These are phyloP conservation scores for Gynostemma pentaphyllum DNA, from an alignment of 306 rosid genomes.

Conservation along the genomic window DNA sequence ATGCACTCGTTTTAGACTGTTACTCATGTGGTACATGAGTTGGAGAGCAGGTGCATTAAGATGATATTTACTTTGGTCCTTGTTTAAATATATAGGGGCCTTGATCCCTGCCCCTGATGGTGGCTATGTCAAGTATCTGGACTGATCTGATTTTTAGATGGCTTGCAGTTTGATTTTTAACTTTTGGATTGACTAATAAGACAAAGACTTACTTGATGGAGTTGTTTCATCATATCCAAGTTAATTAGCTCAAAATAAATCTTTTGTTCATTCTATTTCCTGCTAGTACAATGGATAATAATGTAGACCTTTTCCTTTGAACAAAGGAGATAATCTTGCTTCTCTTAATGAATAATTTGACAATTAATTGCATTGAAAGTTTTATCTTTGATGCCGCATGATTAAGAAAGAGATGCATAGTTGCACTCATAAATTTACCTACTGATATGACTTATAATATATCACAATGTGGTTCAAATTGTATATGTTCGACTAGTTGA, in stretches of 20 bases:
- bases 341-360: not conserved
- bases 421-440: not conserved
- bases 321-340: not conserved
- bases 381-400: not conserved
- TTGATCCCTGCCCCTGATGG: not conserved
- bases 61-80: not conserved
- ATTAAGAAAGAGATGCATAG: not conserved
- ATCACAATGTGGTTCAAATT: not conserved
- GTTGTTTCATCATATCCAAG: not conserved
- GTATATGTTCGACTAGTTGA: not conserved
- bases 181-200: not conserved
- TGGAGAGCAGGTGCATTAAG: not conserved
- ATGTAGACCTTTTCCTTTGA: not conserved
- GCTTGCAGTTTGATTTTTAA: not conserved
- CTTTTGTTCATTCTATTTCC: not conserved
- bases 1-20: not conserved
- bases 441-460: not conserved
- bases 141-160: not conserved
- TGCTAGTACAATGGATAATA: not conserved
- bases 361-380: not conserved
- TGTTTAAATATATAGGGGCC: not conserved
- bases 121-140: not conserved
- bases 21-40: not conserved
- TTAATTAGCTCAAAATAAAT: not conserved
- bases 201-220: not conserved